phyloP scores from a whole-genome alignment of 2,329 filamentous ascomycete species.

The Epichloe amarillans region DNA sequence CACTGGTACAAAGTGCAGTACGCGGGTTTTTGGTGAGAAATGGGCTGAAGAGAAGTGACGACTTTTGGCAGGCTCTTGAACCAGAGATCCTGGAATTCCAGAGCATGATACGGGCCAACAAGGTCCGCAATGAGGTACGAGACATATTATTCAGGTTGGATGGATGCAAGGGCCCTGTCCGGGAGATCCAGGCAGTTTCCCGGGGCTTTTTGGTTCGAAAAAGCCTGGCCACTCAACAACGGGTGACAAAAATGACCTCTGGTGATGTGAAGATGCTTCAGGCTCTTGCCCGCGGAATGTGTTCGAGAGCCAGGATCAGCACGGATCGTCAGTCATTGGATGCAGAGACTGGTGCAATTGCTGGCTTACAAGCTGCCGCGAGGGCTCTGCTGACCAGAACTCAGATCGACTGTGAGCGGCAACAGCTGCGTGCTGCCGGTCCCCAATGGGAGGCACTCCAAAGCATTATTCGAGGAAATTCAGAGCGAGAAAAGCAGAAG shows the following conservation, averaged over 20 bases:
- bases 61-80: conserved; percentile 58
- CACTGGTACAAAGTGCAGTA: conserved; percentile 63
- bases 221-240: conserved; percentile 39
- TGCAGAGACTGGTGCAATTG: conserved; percentile 35
- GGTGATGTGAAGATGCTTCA: conserved; percentile 47
- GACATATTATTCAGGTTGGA: conserved; percentile 45
- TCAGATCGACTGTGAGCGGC: conserved; percentile 36
- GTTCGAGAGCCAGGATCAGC: conserved; percentile 44
- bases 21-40: conserved; percentile 64
- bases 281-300: conserved; percentile 52
- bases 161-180: conserved; percentile 48
- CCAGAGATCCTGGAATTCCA: conserved; percentile 66
- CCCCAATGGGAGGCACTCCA: conserved; percentile 35
- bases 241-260: conserved; percentile 38
- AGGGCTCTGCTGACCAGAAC: conserved; percentile 48
- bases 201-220: conserved; percentile 54
- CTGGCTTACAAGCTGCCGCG: conserved; percentile 50
- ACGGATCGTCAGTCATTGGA: conserved; percentile 40
- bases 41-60: conserved; percentile 46
- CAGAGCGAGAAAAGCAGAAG: conserved; percentile 30
- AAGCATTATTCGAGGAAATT: conserved; percentile 30
- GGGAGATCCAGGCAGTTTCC: conserved; percentile 51
- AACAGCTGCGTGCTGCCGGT: conserved; percentile 35
- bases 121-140: conserved; percentile 45
- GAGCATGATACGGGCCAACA: conserved; percentile 61